phyloP scores from a whole-genome alignment of 305 asterid species.

The Andrographis paniculata region DNA sequence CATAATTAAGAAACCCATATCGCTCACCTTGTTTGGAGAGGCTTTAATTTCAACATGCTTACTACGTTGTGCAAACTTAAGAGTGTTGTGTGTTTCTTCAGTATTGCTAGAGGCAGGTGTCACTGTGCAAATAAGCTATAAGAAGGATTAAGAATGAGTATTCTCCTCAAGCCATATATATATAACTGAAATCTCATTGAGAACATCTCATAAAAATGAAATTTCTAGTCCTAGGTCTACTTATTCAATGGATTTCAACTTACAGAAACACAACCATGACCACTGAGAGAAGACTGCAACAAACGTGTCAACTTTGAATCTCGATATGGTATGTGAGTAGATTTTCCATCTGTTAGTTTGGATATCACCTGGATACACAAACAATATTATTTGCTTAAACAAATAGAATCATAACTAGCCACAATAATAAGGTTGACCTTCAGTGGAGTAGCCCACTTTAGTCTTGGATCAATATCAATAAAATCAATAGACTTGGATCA shows the following conservation, averaged over 20 bases:
- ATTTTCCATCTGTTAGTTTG: constrained; percentile 72
- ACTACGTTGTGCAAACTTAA: constrained; percentile 77
- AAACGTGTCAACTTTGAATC: constrained; percentile 83
- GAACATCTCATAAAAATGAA: constrained; percentile 11
- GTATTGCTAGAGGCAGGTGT: constrained; percentile 81
- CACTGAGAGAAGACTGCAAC: constrained; percentile 84
- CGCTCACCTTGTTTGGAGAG: constrained; percentile 60
- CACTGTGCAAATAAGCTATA: constrained; percentile 80
- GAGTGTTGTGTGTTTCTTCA: constrained; percentile 79
- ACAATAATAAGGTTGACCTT: background rate
- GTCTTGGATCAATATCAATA: background rate
- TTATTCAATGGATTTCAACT: constrained; percentile 23
- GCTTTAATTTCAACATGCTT: constrained; percentile 72
- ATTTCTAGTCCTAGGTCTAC: constrained; percentile 10
- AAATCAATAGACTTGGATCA: constrained; percentile 4
- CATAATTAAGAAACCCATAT: constrained; percentile 11
- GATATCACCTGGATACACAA: constrained; percentile 53
- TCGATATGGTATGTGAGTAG: constrained; percentile 77
- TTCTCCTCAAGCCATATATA: constrained; percentile 15
- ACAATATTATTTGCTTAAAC: constrained; percentile 4
- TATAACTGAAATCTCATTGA: constrained; percentile 10
- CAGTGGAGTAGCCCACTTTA: constrained; percentile 7
- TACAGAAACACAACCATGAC: constrained; percentile 78
- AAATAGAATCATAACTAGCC: background rate
- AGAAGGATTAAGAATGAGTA: constrained; percentile 26